Evolutionary conservation across 2,329 filamentous ascomycete genomes (phyloP), one percentile per base, ranked within the genome.

Genomic region (Lachnum nothofagi): DNA sequence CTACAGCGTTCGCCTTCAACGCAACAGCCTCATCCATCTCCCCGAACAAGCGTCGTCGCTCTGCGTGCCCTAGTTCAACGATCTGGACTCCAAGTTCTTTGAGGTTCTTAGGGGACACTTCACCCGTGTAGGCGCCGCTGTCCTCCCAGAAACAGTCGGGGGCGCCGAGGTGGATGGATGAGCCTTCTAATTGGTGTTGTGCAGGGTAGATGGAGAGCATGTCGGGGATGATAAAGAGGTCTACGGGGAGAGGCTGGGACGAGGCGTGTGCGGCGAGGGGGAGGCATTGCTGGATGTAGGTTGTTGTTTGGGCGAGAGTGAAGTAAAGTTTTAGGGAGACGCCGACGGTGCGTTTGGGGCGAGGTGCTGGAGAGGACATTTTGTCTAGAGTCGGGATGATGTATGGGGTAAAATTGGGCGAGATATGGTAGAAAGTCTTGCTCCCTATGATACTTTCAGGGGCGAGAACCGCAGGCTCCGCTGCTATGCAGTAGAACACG

Each of bases 271-370:
- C 63, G 27, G 71, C 63, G 20, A 73, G 67, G 17, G 72, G 64
- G 33, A 77, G 63, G 7, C 72, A 72, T 24, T 69, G 56, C 12
- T 79, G 67, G 14, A 85, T 70, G 63, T 83, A 85, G 47, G 73
- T 62, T 39, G 75, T 69, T 1, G 86, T 90, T 52, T 75, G 74
- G 9, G 76, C 68, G 7, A 83, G 76, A 53, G 83, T 79, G 69
- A 91, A 91, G 75, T 91, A 90, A 80, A 89, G 86, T 63, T 90
- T 90, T 33, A 85, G 80, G 40, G 82, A 86, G 55, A 88, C 82
- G 65, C 86, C 85, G 51, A 90, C 74, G 52, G 90, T 73, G 1
- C 37, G 35, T 42, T 46, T 27, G n/a, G n/a, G n/a, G n/a, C n/a
- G n/a, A n/a, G n/a, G n/a, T n/a, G n/a, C n/a, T n/a, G n/a, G n/a